Conservation (phyloP, 2,329 filamentous ascomycete species). For the Fusarium sp. region DNA sequence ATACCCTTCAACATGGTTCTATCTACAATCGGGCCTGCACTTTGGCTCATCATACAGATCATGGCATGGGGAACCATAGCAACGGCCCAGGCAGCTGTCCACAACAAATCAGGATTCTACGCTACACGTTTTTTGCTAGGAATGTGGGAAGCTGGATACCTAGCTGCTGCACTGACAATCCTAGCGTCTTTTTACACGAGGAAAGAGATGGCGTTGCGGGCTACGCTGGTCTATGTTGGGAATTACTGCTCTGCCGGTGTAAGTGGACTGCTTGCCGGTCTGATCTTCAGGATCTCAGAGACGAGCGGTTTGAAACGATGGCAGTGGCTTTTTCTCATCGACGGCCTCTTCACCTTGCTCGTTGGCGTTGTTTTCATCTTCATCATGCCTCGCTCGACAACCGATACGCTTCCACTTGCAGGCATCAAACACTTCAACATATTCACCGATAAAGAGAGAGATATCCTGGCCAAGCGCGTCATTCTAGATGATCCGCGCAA, state of each 20-base stretch:
- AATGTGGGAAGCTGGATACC: slow-evolving; percentile 17
- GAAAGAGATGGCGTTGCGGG: slow-evolving; percentile 3
- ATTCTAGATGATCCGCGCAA: slow-evolving; percentile 13
- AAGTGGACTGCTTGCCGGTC: not conserved
- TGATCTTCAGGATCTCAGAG: slow-evolving; percentile 11
- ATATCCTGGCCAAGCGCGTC: not conserved
- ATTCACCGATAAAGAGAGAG: not conserved
- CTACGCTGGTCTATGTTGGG: slow-evolving; percentile 9
- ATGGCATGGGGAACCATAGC: slow-evolving; percentile 8
- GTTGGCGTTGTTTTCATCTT: not conserved
- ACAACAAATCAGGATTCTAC: not conserved
- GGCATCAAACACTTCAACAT: not conserved
- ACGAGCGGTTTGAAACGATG: not conserved
- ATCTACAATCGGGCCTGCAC: slow-evolving; percentile 1
- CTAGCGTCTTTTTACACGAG: slow-evolving; percentile 1
- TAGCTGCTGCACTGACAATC: not conserved
- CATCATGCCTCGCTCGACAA: slow-evolving; percentile 1
- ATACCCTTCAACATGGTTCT: slow-evolving; percentile 11
- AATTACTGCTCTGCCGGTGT: slow-evolving; percentile 17
- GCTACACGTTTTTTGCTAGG: not conserved
- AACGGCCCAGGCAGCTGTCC: not conserved
- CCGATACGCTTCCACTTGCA: not conserved
- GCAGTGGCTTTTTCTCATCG: slow-evolving; percentile 21
- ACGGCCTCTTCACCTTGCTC: not conserved
- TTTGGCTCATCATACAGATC: slow-evolving; percentile 6